Conservation (phyloP, 1,139 yeast species). For the Yamadazyma conglobata region DNA sequence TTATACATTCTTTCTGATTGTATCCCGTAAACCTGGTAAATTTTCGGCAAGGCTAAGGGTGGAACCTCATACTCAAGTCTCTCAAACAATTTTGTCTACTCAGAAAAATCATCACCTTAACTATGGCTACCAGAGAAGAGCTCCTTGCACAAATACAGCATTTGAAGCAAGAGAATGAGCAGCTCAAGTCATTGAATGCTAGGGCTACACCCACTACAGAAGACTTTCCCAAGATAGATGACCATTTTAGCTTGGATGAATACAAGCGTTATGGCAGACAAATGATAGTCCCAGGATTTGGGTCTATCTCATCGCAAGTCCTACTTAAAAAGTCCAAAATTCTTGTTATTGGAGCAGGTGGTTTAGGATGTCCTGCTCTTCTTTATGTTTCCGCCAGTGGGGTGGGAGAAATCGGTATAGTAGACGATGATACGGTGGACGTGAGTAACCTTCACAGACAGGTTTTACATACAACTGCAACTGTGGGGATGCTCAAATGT, state of each 20-base stretch:
- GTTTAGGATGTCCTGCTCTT: constrained; percentile 90
- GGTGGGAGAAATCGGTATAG: constrained; percentile 77
- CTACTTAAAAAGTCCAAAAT: constrained; percentile 55
- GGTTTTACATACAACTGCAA: constrained; percentile 65
- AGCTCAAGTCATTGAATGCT: constrained; percentile 12
- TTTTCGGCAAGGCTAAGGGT: too few species aligned
- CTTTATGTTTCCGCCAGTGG: constrained; percentile 88
- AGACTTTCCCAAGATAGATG: background rate
- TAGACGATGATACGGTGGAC: constrained; percentile 85
- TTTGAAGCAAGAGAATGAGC: constrained; percentile 25
- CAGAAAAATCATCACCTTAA: background rate
- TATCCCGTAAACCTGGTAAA: too few species aligned
- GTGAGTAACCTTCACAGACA: constrained; percentile 86
- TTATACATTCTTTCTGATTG: too few species aligned
- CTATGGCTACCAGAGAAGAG: constrained; percentile 13
- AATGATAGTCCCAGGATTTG: constrained; percentile 83
- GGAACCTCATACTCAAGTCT: too few species aligned
- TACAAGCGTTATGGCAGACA: constrained; percentile 88
- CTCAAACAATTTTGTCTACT: too few species aligned
- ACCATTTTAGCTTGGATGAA: constrained; percentile 53
- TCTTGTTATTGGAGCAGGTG: constrained; percentile 93
- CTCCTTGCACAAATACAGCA: constrained; percentile 19
- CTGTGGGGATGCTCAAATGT: constrained; percentile 70
- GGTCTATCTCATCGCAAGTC: constrained; percentile 53
- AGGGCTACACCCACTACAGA: background rate